phyloP scores from a whole-genome alignment of 2,329 filamentous ascomycete genomes.

The Curvularia hawaiiensis region DNA sequence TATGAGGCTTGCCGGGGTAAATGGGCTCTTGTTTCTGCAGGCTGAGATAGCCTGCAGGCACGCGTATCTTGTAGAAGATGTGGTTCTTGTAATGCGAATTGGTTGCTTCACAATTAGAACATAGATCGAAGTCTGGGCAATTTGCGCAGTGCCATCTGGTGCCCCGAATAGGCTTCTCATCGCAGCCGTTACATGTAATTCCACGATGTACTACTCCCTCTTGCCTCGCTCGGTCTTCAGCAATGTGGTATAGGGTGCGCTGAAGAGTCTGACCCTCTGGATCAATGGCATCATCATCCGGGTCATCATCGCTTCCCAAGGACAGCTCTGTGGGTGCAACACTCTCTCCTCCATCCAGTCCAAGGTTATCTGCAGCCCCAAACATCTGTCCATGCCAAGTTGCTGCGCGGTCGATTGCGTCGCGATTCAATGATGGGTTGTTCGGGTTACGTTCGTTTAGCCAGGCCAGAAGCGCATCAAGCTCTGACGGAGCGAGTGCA shows the following conservation, averaged over 20 bases:
- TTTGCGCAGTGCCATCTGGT: conserved; percentile 95
- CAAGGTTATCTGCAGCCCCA: conserved; percentile 7
- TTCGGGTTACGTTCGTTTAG: conserved; percentile 26
- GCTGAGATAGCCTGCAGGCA: conserved; percentile 84
- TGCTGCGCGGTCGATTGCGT: conserved; percentile 25
- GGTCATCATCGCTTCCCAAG: conserved; percentile 36
- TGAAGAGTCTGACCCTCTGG: conserved; percentile 77
- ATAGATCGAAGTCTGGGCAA: conserved; percentile 94
- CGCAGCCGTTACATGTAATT: conserved; percentile 89
- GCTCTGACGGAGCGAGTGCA: conserved; percentile 26
- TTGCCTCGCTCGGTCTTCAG: conserved; percentile 85
- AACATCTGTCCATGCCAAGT: conserved; percentile 30
- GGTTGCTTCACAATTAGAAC: conserved; percentile 85
- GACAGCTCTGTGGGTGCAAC: conserved; percentile 42
- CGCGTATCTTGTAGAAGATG: conserved; percentile 93
- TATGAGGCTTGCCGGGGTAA: conserved; percentile 68
- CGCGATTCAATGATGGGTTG: conserved; percentile 1
- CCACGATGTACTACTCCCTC: conserved; percentile 83
- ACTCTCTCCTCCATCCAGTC: conserved; percentile 33
- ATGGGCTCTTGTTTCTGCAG: conserved; percentile 65
- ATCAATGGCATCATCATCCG: conserved; percentile 50
- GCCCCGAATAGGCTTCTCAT: conserved; percentile 85
- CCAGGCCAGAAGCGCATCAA: conserved; percentile 25
- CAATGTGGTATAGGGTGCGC: conserved; percentile 86
- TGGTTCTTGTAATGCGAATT: conserved; percentile 85